Percentiles rank a stretch among this genome's conserved stretches.
Evolutionary conservation across 2,329 filamentous ascomycete genomes (phyloP).

Genomic region (Alternaria ventricosa): DNA sequence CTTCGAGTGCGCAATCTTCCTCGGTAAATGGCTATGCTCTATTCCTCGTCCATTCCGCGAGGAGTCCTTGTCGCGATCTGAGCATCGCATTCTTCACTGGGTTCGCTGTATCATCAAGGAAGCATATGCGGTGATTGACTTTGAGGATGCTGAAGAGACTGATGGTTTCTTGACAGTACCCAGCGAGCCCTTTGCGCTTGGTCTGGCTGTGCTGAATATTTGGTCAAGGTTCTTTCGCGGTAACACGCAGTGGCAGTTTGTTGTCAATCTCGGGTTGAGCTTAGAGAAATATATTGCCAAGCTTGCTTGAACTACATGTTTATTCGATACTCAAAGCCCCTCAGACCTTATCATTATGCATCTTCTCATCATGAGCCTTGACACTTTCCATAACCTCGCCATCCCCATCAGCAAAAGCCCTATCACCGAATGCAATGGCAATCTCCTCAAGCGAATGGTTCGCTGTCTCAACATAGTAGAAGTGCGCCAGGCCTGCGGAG

Average conservation of each 20-base stretch:
- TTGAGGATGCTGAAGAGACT: constrained; percentile 25
- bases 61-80: constrained; percentile 32
- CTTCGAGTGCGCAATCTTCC: constrained; percentile 61
- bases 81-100: constrained; percentile 57
- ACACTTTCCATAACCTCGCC: constrained; percentile 23
- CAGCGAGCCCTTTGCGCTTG: constrained; percentile 41
- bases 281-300: constrained; percentile 38
- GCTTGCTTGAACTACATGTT: neutral
- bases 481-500: constrained; percentile 40
- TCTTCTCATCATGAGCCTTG: constrained; percentile 16
- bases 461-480: constrained; percentile 54
- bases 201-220: constrained; percentile 53
- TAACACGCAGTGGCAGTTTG: constrained; percentile 58
- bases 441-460: constrained; percentile 49
- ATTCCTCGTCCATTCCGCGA: constrained; percentile 29
- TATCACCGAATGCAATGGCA: constrained; percentile 52
- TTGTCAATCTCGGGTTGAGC: constrained; percentile 54
- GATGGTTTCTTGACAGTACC: constrained; percentile 18
- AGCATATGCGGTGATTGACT: constrained; percentile 49
- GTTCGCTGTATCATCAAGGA: constrained; percentile 56
- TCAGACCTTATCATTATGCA: constrained; percentile 3
- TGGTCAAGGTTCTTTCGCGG: constrained; percentile 58
- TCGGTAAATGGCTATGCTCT: constrained; percentile 58
- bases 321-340: no score
- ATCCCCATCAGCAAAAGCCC: constrained; percentile 45